These are phyloP conservation scores for Colletotrichum brevisporum DNA, from an alignment of 2,329 filamentous ascomycete species.

Conservation along the genomic window DNA sequence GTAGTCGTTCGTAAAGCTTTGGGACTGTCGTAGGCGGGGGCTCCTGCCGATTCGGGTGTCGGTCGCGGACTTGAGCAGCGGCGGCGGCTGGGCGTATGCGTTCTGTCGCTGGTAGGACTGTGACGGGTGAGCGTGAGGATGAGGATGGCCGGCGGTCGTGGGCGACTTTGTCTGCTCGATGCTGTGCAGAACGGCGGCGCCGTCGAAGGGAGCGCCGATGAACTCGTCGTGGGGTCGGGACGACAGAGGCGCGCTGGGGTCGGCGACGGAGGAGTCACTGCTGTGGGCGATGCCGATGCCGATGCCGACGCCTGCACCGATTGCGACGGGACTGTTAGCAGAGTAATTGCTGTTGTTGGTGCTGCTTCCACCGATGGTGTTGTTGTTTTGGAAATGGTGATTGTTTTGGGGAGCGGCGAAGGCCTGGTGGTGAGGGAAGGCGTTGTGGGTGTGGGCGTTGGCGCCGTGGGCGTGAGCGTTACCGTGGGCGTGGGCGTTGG, in stretches of 20 bases:
- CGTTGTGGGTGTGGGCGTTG: conserved; percentile 58
- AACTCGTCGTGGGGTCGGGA: conserved; percentile 67
- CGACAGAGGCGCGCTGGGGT: conserved; percentile 51
- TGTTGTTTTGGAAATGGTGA: conserved; percentile 31
- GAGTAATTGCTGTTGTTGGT: conserved; percentile 40
- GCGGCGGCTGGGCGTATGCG: conserved; percentile 45
- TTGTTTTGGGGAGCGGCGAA: conserved; percentile 27
- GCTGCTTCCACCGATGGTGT: conserved; percentile 38
- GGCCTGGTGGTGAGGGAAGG: conserved; percentile 72
- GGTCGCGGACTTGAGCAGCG: conserved; percentile 65
- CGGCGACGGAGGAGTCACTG: conserved; percentile 51
- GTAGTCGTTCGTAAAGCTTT: conserved; percentile 72
- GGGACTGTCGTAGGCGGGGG: conserved; percentile 74
- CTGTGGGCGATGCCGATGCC: conserved; percentile 31
- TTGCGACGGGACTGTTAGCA: conserved; percentile 41
- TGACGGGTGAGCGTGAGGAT: conserved; percentile 34
- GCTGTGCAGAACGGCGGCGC: conserved; percentile 72
- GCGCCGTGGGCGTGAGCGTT: conserved; percentile 16
- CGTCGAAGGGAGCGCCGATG: conserved; percentile 76
- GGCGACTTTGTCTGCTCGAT: conserved; percentile 67
- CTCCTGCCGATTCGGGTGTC: conserved; percentile 67
- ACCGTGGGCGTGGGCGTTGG: conserved; percentile 18
- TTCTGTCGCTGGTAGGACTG: conserved; percentile 48
- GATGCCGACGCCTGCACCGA: conserved; percentile 40
- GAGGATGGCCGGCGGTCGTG: conserved; percentile 37